A percentile compares a stretch with the other conserved stretches of the same genome.
These are phyloP conservation scores for Globisporangium splendens DNA, from an alignment of 352 stramenopile genomes.

Conservation along the genomic window DNA sequence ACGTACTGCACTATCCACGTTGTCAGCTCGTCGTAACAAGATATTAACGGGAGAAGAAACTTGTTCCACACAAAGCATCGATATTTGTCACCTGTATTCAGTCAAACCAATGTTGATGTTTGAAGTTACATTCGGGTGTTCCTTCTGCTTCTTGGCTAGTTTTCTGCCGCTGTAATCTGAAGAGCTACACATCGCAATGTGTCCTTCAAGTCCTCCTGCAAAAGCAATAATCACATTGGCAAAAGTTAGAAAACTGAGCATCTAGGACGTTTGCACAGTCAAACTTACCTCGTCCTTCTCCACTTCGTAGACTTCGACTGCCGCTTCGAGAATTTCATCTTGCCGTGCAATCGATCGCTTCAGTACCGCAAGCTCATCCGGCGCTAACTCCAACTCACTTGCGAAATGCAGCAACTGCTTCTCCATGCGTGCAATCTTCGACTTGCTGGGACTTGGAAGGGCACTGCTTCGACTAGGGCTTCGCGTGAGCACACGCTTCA, in stretches of 20 bases:
- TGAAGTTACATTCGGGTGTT: no score
- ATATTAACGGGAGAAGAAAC: no score
- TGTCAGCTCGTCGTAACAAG: no score
- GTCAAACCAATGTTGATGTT: no score
- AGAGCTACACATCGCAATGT: constrained; percentile 41
- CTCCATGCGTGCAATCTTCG: constrained; percentile 24
- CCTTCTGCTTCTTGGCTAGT: neutral
- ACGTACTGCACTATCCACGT: no score
- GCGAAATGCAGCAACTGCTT: constrained; percentile 41
- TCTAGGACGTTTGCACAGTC: neutral
- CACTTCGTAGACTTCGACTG: constrained; percentile 31
- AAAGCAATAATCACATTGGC: neutral
- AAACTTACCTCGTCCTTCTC: constrained; percentile 39
- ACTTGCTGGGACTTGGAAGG: constrained; percentile 6
- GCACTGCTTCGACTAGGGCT: neutral
- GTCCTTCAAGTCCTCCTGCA: constrained; percentile 47
- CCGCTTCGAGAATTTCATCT: constrained; percentile 39
- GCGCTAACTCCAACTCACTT: constrained; percentile 25
- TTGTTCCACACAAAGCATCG: no score
- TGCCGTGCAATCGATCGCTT: constrained; percentile 36
- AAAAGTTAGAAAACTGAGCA: neutral
- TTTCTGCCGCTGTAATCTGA: constrained; percentile 19
- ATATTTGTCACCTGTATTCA: no score
- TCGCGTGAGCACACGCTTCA: constrained; percentile 34
- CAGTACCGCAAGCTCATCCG: constrained; percentile 26